Evolutionary conservation across 2,329 filamentous ascomycete genomes (phyloP).

Genomic region (Epichloe sp.): DNA sequence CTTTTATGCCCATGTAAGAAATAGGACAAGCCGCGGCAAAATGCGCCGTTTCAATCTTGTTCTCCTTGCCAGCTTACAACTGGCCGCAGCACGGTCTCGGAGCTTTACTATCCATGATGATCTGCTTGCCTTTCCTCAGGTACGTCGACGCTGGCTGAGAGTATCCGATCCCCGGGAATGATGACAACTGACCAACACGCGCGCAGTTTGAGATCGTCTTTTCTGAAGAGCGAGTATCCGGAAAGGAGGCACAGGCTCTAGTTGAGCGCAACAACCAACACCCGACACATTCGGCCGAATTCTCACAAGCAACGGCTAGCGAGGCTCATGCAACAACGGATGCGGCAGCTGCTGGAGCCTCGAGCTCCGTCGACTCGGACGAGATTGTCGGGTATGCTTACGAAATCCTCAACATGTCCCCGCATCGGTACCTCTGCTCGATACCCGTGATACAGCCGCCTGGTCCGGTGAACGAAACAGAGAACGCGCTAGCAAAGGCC

Average conservation of each 20-base stretch:
- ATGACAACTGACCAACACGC: neutral
- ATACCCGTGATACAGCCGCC: constrained; percentile 57
- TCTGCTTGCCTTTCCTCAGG: constrained; percentile 74
- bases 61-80: constrained; percentile 30
- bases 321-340: constrained; percentile 6
- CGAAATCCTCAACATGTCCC: constrained; percentile 60
- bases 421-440: constrained; percentile 67
- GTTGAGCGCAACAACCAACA: constrained; percentile 30
- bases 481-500: constrained; percentile 52
- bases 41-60: constrained; percentile 39
- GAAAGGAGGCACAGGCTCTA: constrained; percentile 52
- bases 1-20: constrained; percentile 17
- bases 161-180: no score
- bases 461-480: constrained; percentile 46
- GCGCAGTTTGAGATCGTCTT: constrained; percentile 68
- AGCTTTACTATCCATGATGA: constrained; percentile 82
- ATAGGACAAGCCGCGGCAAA: constrained; percentile 14
- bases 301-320: constrained; percentile 26
- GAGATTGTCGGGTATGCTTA: constrained; percentile 28
- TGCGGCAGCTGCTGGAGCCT: constrained; percentile 5
- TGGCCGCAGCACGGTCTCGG: constrained; percentile 34
- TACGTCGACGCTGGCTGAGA: constrained; percentile 24
- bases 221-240: constrained; percentile 57
- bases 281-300: constrained; percentile 26
- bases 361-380: constrained; percentile 21